Evolutionary conservation across 495 filamentous ascomycete species (phyloP).

Genomic region (Penicillium steckii): DNA sequence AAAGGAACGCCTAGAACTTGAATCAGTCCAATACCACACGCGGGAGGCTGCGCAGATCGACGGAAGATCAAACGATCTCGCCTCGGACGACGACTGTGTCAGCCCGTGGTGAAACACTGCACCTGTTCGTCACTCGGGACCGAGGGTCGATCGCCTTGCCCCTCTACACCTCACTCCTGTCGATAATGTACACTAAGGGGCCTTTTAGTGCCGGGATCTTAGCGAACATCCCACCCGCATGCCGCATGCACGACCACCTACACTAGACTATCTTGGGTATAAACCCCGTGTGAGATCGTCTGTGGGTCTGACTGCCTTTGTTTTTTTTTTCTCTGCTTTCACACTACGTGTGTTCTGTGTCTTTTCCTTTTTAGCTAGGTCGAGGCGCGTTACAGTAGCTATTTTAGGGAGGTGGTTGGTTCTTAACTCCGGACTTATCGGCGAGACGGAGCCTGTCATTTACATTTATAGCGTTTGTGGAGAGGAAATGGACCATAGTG

Average conservation of each 20-base stretch:
- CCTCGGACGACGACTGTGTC: constrained; percentile 11
- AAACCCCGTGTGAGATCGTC: constrained; percentile 21
- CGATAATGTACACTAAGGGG: constrained; percentile 4
- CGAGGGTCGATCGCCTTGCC: constrained; percentile 13
- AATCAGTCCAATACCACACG: neutral
- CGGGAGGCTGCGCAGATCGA: constrained; percentile 14
- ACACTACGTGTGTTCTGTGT: neutral
- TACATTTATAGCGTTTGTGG: neutral
- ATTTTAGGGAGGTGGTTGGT: neutral
- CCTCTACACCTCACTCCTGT: too few species aligned
- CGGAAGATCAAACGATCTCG: constrained; percentile 18
- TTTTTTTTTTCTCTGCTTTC: neutral
- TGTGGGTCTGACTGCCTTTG: constrained; percentile 3
- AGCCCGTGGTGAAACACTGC: constrained; percentile 23
- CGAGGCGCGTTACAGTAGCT: neutral
- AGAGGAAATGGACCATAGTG: too few species aligned
- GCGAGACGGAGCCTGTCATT: neutral
- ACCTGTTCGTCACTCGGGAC: constrained; percentile 25
- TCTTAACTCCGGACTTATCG: neutral
- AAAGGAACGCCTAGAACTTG: too few species aligned
- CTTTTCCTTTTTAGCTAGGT: constrained; percentile 6
- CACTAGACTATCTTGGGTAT: constrained; percentile 11
- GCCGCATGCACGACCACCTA: neutral
- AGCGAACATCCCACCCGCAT: constrained; percentile 10
- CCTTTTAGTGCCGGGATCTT: constrained; percentile 14